Base-by-base conservation (phyloP, 2,329 filamentous ascomycete species). In the Sarocladium oryzae region DNA sequence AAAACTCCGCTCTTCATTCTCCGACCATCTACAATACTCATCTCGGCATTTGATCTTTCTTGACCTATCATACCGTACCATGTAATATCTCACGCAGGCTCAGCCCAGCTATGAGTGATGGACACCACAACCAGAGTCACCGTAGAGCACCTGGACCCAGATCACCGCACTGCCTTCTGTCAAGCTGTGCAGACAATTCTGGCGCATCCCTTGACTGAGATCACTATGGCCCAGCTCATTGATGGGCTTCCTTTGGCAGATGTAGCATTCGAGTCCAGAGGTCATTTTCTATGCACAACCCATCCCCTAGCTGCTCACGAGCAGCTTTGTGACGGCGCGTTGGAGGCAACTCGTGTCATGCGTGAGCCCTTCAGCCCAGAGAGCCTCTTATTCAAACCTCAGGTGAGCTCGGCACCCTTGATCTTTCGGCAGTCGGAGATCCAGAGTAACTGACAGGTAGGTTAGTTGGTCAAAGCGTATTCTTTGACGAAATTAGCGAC, bases 151-250 rank as follows among this genome's bases (percentile, higher is more conserved):
- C 10, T 48, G 6, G 43, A 48, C 26, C 18, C 18, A 16, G 26
- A 48, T 32, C 28, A 33, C 33, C 26, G 21, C 18, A 16, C 32
- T 48, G 28, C 43, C n/a, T 48, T 33, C 18, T 18, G 3, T 15
- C 24, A 48, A 33, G 43, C 43, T 11, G 10, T 48, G 15, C 32
- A 48, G 16, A 48, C 43, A n/a, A 33, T 48, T 26, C 18, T 48
- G 7, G 26, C 16, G 4, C 16, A 5, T 33, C 24, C 43, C 11
- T 3, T 32, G 16, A 49, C 46, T n/a, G 46, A 49, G 32, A 10
- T 18, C 32, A 49, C 46, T 15, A 49, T 49, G 46, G 46, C 46
- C 11, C 46, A 49, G 33, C 46, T 49, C 28, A 21, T 49, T 9
- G 46, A 49, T 18, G 46, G 46, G 3, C 30, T 49, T 18, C 46